Percentiles rank a stretch among this genome's conserved stretches.
Evolutionary conservation across 2,329 filamentous ascomycete genomes (phyloP).

Genomic region (Aspergillus pseudotamarii): DNA sequence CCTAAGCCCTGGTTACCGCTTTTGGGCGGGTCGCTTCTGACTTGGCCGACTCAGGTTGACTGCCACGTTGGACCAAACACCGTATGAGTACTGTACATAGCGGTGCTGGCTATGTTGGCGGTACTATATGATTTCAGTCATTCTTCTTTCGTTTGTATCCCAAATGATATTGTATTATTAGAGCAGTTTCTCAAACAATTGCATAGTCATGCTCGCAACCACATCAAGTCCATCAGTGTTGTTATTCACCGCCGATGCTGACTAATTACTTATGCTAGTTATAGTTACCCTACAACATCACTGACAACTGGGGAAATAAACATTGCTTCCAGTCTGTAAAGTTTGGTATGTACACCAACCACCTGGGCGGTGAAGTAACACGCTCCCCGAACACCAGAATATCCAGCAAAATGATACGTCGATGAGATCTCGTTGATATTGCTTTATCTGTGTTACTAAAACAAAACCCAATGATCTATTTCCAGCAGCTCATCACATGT

Average conservation of each 20-base stretch:
- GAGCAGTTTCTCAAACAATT: not conserved
- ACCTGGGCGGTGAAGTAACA: not conserved
- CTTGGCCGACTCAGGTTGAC: conserved; percentile 10
- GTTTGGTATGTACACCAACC: not conserved
- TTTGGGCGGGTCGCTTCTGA: conserved; percentile 16
- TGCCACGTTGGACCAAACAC: not conserved
- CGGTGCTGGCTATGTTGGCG: not conserved
- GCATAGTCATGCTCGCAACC: not conserved
- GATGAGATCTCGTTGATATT: not conserved
- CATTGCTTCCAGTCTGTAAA: not conserved
- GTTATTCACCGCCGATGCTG: not conserved
- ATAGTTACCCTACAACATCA: not conserved
- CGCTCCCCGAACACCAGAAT: not conserved
- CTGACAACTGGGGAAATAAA: not conserved
- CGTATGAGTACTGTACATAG: not conserved
- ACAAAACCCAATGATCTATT: not conserved
- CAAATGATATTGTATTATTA: not conserved
- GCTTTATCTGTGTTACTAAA: not conserved
- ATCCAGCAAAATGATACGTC: not conserved
- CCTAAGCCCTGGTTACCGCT: conserved; percentile 40
- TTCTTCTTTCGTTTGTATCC: not conserved
- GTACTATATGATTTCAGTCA: not conserved
- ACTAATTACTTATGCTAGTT: not conserved
- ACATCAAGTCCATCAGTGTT: not conserved
- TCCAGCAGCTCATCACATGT: not conserved